A percentile compares a stretch with the other conserved stretches of the same genome.
Evolutionary conservation across 129 eudicot genomes (phyloP).

Genomic region (Scalesia atractyloides): DNA sequence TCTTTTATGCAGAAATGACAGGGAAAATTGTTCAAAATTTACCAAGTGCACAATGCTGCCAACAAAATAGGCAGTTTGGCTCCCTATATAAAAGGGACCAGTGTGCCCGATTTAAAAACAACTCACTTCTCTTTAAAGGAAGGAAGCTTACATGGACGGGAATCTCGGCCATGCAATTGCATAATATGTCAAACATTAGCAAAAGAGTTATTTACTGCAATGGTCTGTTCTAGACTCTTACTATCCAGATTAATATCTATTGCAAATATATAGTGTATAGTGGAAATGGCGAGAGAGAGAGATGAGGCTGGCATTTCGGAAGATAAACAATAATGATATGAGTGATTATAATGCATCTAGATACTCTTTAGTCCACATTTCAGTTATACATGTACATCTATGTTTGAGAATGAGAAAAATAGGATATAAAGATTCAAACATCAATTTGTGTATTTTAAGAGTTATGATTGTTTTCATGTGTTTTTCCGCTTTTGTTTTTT

Average conservation of each 20-base stretch:
- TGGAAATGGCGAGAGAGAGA: neutral
- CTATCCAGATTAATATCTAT: constrained; percentile 51
- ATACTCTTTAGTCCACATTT: constrained; percentile 7
- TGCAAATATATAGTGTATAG: constrained; percentile 24
- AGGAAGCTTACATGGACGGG: constrained; percentile 78
- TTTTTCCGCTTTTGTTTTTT: neutral
- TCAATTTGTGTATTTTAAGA: neutral
- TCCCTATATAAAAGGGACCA: constrained; percentile 56
- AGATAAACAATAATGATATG: neutral
- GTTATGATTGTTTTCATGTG: neutral
- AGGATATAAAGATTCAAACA: neutral
- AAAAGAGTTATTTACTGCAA: constrained; percentile 79
- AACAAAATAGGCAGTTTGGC: constrained; percentile 75
- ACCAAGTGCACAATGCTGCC: constrained; percentile 76
- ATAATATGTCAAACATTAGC: constrained; percentile 55
- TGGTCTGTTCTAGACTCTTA: constrained; percentile 96
- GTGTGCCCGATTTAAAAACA: constrained; percentile 51
- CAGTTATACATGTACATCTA: neutral
- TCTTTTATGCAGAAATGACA: constrained; percentile 82
- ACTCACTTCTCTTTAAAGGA: constrained; percentile 68
- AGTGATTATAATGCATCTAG: neutral
- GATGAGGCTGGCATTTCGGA: constrained; percentile 11
- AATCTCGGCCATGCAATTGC: constrained; percentile 69
- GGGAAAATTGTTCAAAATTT: constrained; percentile 93
- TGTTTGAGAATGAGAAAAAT: neutral